These are phyloP conservation scores for Tanacetum coccineum DNA, from an alignment of 129 eudicot species.

Conservation along the genomic window DNA sequence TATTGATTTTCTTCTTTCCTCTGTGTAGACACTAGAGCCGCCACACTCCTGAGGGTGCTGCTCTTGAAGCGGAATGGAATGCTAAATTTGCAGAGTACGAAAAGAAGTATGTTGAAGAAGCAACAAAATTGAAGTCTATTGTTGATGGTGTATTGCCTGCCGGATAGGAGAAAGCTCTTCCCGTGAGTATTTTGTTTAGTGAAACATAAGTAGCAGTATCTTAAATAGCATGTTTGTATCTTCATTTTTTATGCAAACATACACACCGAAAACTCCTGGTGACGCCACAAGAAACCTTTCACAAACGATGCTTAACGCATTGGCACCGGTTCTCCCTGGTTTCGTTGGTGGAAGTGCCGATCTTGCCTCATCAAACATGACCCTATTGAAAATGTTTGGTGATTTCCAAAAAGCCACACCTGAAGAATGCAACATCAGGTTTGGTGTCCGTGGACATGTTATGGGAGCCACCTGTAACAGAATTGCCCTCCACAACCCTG, in stretches of 20 bases:
- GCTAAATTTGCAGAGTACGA: slow-evolving; percentile 79
- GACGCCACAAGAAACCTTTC: slow-evolving; percentile 91
- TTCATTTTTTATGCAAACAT: too few species aligned
- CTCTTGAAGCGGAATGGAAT: too few species aligned
- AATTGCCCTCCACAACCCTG: slow-evolving; percentile 88
- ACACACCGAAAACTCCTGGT: slow-evolving; percentile 79
- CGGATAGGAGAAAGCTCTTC: slow-evolving; percentile 91
- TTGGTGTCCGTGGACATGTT: slow-evolving; percentile 90
- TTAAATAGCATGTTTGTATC: too few species aligned
- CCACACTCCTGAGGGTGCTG: too few species aligned
- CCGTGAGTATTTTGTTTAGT: slow-evolving; percentile 40
- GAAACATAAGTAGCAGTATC: not conserved
- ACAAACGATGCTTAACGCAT: too few species aligned
- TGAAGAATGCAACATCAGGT: slow-evolving; percentile 86
- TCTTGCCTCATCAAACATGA: slow-evolving; percentile 97
- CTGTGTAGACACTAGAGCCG: too few species aligned
- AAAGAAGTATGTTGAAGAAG: slow-evolving; percentile 76
- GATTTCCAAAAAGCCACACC: slow-evolving; percentile 91
- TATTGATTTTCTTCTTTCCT: too few species aligned
- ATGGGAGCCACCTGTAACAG: slow-evolving; percentile 96
- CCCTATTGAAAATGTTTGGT: slow-evolving; percentile 80
- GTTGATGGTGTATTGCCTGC: slow-evolving; percentile 51
- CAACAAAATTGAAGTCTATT: slow-evolving; percentile 63
- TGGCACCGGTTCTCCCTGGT: slow-evolving; percentile 87
- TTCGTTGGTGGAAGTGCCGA: slow-evolving; percentile 96